A percentile compares a stretch with the other conserved stretches of the same genome.
Conservation (phyloP, 257 asterid species). For the Przewalskia tangutica region DNA sequence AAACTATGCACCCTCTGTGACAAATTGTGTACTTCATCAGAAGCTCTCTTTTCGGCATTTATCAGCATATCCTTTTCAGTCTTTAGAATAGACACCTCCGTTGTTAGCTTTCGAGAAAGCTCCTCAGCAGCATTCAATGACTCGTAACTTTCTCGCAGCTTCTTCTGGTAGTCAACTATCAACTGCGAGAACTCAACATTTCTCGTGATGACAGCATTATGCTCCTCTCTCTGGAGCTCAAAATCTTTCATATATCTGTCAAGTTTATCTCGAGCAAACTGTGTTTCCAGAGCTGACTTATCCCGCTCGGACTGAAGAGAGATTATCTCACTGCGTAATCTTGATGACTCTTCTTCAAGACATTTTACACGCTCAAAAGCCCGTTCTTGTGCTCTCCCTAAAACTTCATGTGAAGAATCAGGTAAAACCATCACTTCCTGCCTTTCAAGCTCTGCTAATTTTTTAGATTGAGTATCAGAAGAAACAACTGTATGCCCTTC, state of each 20-base stretch:
- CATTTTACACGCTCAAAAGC: constrained; percentile 42
- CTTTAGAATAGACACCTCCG: constrained; percentile 84
- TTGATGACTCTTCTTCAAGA: constrained; percentile 64
- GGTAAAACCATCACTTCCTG: constrained; percentile 27
- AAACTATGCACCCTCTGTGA: constrained; percentile 79
- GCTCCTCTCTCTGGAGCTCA: constrained; percentile 83
- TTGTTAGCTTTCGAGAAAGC: constrained; percentile 47
- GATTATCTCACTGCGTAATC: constrained; percentile 52
- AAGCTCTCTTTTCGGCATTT: constrained; percentile 87
- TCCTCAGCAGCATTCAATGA: constrained; percentile 55
- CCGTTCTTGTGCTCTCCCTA: constrained; percentile 41
- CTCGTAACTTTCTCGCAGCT: constrained; percentile 81
- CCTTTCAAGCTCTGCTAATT: constrained; percentile 48
- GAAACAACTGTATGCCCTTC: constrained; percentile 64
- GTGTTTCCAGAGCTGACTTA: constrained; percentile 64
- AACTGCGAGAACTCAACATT: constrained; percentile 83
- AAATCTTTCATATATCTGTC: constrained; percentile 69
- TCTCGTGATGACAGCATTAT: constrained; percentile 52
- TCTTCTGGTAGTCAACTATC: constrained; percentile 67
- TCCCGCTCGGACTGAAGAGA: constrained; percentile 69
- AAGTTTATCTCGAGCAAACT: constrained; percentile 60
- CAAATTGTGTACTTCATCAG: constrained; percentile 70
- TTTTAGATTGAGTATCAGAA: constrained; percentile 28
- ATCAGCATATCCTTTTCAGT: constrained; percentile 62
- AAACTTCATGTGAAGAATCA: constrained; percentile 44